Base-by-base conservation (phyloP, 148 eudicot species). In the Camellia lanceoleosa region DNA sequence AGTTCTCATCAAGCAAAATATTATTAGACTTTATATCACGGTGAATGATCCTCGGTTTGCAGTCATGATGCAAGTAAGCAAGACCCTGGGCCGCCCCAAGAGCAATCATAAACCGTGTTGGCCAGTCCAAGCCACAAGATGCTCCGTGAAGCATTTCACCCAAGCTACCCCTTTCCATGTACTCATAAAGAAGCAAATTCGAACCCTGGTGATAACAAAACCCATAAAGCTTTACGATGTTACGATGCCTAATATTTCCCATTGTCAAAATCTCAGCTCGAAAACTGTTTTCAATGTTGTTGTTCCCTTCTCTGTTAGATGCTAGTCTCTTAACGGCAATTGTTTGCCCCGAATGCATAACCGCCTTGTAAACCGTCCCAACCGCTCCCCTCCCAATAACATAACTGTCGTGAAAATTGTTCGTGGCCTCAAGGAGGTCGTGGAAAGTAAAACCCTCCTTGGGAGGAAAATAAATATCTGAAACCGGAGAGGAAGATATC, bases 41-140 rank as follows among this genome's bases (percentile, higher is more conserved):
- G 68, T 96, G 99, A 76, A 96, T 91, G 82, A 96, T 96, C 91
- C 87, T 89, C 6, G 99, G 99, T 84, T 90, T 92, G 82, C 99
- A 96, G 78, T 94, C 99, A 78, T 96, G 99, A 84, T 96, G 99
- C 47, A 96, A 82, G 83, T 96, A 96, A 78, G 99, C 86, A 65
- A 96, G 91, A 51, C 99, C 99, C 83, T 96, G 88, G 68, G 98
- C 99, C 68, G 99, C 90, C 38, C 98, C 99, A 66, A 96, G 92
- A 72, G 99, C 98, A 80, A 96, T 86, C 7, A 76, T 84, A 76
- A 89, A 96, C 47, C 99, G 91, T 12, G 86, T 92, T 12, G 91
- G 88, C 99, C 99, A 96, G 58, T 93, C 94, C 85, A 96, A 83
- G 70, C 72, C 70, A 78, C 86, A 79, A 80, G 87, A 85, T 10